Percentiles rank a stretch among this genome's conserved stretches.
phyloP scores from a whole-genome alignment of 78 protist genomes.

The Acrasis kona region DNA sequence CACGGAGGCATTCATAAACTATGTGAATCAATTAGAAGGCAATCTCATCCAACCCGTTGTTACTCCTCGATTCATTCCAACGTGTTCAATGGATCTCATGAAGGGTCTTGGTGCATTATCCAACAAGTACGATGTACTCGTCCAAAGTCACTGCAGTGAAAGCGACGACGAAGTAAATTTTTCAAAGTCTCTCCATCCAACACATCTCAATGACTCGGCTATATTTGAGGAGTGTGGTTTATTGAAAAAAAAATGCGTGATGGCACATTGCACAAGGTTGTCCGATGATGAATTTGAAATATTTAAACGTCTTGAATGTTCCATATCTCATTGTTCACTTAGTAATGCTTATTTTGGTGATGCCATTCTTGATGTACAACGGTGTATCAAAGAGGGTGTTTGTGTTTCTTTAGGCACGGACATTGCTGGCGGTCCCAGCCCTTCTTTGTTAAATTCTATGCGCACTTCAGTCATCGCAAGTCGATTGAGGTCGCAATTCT shows the following conservation, averaged over 20 bases:
- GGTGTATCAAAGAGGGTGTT: conserved; percentile 13
- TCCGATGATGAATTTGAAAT: conserved; percentile 26
- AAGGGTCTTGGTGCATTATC: not conserved
- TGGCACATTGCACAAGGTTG: conserved; percentile 70
- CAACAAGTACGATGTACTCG: not conserved
- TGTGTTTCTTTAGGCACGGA: conserved; percentile 77
- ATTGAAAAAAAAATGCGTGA: conserved; percentile 34
- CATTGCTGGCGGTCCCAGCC: conserved; percentile 54
- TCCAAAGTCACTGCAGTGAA: not conserved
- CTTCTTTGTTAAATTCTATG: conserved; percentile 60
- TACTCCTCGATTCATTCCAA: not conserved
- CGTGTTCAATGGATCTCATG: not conserved
- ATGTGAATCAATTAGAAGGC: not conserved
- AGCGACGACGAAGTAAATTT: not conserved
- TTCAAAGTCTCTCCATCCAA: conserved; percentile 20
- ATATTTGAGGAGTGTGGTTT: conserved; percentile 49
- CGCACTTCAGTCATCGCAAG: conserved; percentile 55
- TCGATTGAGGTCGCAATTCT: conserved; percentile 10
- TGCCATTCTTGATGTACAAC: conserved; percentile 43
- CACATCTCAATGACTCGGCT: conserved; percentile 27
- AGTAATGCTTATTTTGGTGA: conserved; percentile 35
- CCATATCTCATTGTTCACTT: conserved; percentile 65
- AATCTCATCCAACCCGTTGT: not conserved
- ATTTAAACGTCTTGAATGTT: conserved; percentile 4
- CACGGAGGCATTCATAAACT: conserved; percentile 26